Base-by-base conservation (phyloP, 352 stramenopile genomes). In the Phytophthora cactorum region DNA sequence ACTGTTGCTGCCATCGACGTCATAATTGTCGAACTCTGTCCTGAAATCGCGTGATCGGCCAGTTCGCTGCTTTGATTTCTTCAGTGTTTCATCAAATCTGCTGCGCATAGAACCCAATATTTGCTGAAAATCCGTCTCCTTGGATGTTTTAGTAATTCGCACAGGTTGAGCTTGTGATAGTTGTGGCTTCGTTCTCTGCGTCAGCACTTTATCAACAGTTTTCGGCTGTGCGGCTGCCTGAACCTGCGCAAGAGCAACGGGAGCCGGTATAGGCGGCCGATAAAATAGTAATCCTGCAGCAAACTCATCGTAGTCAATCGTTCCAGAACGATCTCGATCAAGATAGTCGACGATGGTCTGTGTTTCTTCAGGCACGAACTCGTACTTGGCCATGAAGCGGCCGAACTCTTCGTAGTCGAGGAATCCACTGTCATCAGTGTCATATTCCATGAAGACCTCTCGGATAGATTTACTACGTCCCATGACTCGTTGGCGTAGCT, bases 251-350 rank as follows among this genome's bases (percentile, higher is more conserved):
- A 52, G 17, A 9, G 9, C 47, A 38, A 54, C 31, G 27, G 60
- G 47, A 9, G 52, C 51, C 0, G 22, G 9, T 41, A 72, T 9
- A 28, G 76, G 75, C 11, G 83, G 75, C 0, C 81, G 76, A 43
- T 85, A 90, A 39, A 90, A 92, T 2, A 92, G 65, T n/a, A 92
- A 50, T 1, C 84, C 84, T 1, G 76, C 75, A 0, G 84, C 80
- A 56, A 90, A 92, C 50, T 92, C 84, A 49, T 90, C 78, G 38
- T 92, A 92, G 66, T 91, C 84, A 45, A 92, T 84, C 11, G 82
- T 89, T 1, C 84, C 80, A 28, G 82, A 92, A 22, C 51, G 60
- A 55, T 92, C 84, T 22, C 65, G 54, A 15, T 92, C 84, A 17
- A 92, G 53, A 27, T 79, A 90, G 15, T 78, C 71, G 8, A 90